Conservation (phyloP, 1,139 yeast genomes). For the Saccharomyces uvarum region DNA sequence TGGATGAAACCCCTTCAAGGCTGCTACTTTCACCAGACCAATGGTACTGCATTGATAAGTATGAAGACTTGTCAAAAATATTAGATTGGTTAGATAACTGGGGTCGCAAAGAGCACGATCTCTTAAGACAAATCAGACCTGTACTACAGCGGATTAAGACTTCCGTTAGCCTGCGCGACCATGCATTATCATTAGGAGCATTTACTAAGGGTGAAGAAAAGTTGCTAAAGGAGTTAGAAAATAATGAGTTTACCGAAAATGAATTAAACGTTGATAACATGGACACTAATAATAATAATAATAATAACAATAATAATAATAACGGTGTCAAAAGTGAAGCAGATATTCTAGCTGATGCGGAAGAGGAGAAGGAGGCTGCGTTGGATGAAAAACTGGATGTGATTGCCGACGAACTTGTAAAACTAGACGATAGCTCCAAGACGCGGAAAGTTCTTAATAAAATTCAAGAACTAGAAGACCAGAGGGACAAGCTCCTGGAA, state of each 20-base stretch:
- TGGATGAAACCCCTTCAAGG: slow-evolving; percentile 60
- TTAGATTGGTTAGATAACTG: slow-evolving; percentile 63
- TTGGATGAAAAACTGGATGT: slow-evolving; percentile 30
- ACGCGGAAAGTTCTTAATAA: slow-evolving; percentile 21
- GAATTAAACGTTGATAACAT: slow-evolving; percentile 19
- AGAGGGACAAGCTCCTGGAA: slow-evolving; percentile 22
- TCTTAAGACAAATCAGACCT: slow-evolving; percentile 53
- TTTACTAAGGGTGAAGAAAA: slow-evolving; percentile 39
- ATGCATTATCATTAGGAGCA: slow-evolving; percentile 40
- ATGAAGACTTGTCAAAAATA: slow-evolving; percentile 51
- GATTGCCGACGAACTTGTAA: slow-evolving; percentile 30
- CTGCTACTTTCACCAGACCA: slow-evolving; percentile 49
- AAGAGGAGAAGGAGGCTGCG: slow-evolving; percentile 12
- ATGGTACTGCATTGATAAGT: slow-evolving; percentile 59
- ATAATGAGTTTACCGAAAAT: slow-evolving; percentile 33
- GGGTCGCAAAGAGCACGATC: slow-evolving; percentile 67
- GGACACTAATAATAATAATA: neutral
- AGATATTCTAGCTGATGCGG: slow-evolving; percentile 17
- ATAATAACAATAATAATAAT: neutral
- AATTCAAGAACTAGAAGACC: slow-evolving; percentile 22
- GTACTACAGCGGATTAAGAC: slow-evolving; percentile 48
- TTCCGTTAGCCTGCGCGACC: slow-evolving; percentile 55
- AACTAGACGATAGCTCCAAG: slow-evolving; percentile 28
- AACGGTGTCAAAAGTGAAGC: slow-evolving; percentile 16
- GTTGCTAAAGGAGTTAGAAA: slow-evolving; percentile 36